Percentiles rank a stretch among this genome's conserved stretches.
These are phyloP conservation scores for Termitomyces titanicus DNA, from an alignment of 768 basidiomycete genomes.

Conservation along the genomic window DNA sequence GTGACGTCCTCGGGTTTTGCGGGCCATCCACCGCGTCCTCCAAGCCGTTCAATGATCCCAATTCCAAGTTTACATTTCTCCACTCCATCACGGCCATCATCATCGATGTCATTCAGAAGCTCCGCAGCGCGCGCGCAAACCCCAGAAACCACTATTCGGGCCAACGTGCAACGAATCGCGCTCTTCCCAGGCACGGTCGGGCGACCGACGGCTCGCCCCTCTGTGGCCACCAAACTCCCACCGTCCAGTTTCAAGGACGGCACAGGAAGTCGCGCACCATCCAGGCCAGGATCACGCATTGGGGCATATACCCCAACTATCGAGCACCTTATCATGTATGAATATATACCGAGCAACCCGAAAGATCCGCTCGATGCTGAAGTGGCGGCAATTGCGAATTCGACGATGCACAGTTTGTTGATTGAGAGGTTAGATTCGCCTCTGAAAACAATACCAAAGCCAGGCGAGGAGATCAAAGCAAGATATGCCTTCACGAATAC, in stretches of 20 bases:
- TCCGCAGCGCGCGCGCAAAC: conserved; percentile 58
- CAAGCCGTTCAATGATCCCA: conserved; percentile 82
- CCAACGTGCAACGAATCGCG: conserved; percentile 57
- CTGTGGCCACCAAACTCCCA: conserved; percentile 40
- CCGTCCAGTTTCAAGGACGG: conserved; percentile 77
- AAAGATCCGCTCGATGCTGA: conserved; percentile 83
- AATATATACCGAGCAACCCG: conserved; percentile 62
- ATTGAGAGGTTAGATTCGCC: conserved; percentile 83
- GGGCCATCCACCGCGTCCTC: conserved; percentile 63
- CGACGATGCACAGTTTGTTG: conserved; percentile 70
- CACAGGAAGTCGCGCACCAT: conserved; percentile 50
- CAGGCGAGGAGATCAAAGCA: conserved; percentile 78
- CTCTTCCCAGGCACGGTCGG: conserved; percentile 44
- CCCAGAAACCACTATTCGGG: conserved; percentile 59
- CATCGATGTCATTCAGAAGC: conserved; percentile 62
- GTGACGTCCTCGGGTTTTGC: conserved; percentile 34
- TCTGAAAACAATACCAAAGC: conserved; percentile 57
- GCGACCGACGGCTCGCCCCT: conserved; percentile 35
- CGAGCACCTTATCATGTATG: conserved; percentile 50
- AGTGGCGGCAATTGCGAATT: conserved; percentile 72
- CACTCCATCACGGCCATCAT: conserved; percentile 65
- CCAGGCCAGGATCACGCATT: conserved; percentile 61
- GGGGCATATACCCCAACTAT: conserved; percentile 61
- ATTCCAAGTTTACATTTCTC: conserved; percentile 70
- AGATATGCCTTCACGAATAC: conserved; percentile 80